phyloP scores from a whole-genome alignment of 495 filamentous ascomycete genomes.

The Aspergillus biplanus region DNA sequence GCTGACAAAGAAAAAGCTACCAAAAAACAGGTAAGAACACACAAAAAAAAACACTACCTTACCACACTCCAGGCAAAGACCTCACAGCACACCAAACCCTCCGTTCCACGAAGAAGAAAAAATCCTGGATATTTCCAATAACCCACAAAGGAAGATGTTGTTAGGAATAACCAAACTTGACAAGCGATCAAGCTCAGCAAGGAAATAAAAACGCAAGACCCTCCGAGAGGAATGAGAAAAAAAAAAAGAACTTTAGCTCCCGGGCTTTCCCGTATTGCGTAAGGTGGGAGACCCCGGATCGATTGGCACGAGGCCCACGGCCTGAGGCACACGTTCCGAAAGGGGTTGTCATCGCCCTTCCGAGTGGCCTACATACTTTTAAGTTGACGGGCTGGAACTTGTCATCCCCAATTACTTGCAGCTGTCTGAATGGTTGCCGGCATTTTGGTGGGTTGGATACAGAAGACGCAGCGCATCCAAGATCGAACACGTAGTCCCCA shows the following conservation, averaged over 20 bases:
- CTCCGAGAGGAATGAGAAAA: background rate
- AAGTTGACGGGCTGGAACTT: slow-evolving; percentile 4
- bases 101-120: slow-evolving; percentile 22
- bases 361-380: slow-evolving; percentile 4
- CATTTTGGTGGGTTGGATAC: background rate
- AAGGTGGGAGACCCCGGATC: slow-evolving; percentile 36
- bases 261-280: slow-evolving; percentile 51
- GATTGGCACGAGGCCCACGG: slow-evolving; percentile 15
- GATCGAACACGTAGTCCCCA: background rate
- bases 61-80: slow-evolving; percentile 18
- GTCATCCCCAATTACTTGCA: slow-evolving; percentile 19
- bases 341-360: slow-evolving; percentile 7
- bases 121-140: slow-evolving; percentile 10
- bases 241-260: slow-evolving; percentile 42
- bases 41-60: slow-evolving; percentile 17
- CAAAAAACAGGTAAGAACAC: slow-evolving; percentile 21
- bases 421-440: background rate
- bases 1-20: slow-evolving; percentile 27
- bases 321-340: slow-evolving; percentile 24
- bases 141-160: slow-evolving; percentile 19
- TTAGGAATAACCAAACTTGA: slow-evolving; percentile 23
- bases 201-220: slow-evolving; percentile 14
- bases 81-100: slow-evolving; percentile 36
- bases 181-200: slow-evolving; percentile 25
- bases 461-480: background rate